Evolutionary conservation across 1,139 yeast species (phyloP), one percentile per base, ranked within the genome.

Genomic region (Diutina scorzettiae): DNA sequence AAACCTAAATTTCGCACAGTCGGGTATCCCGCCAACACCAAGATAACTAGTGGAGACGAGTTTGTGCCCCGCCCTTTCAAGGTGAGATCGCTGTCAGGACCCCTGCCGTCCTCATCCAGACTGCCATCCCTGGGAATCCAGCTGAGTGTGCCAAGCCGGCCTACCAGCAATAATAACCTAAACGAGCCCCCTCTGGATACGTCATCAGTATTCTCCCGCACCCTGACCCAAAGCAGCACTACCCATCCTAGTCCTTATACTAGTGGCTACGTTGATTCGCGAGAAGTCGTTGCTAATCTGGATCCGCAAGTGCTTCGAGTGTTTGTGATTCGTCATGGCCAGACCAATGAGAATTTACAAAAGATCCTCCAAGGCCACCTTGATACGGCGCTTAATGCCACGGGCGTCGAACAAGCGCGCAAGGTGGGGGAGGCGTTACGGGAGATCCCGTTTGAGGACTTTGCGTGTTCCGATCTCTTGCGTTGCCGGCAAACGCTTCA

Each of bases 301-400:
- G 69, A 74, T 51, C 52, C 56, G 0, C 49, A 57, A 2, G 53
- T 58, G 2, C 59, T 81, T 3, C 64, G 86, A 20, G 55, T 84
- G 1, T 77, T 80, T 49, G 56, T 82, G 3, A 73, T 84, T 5
- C 71, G 95, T 52, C 95, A 84, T 52, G 95, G 94, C 3, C 91
- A 81, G 55, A 84, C 95, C 0, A 78, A 77, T 46, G 78, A 79
- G 55, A 84, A 84, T 55, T 65, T 69, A 19, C 56, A 69, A 46
- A 78, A 76, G 56, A 78, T 81, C 41, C 59, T 84, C 40, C 95
- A 84, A 56, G 95, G 95, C 2, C 94, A 84, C 54, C 50, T 62
- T 41, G 76, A 84, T 53, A 72, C 78, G 3, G 69, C 72, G 25
- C 54, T 84, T 42, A 83, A 84, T 51, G 66, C 59, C 0, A 66